Evolutionary conservation across 108 stramenopile species (phyloP).

Genomic region (Stephanodiscus minutulus): DNA sequence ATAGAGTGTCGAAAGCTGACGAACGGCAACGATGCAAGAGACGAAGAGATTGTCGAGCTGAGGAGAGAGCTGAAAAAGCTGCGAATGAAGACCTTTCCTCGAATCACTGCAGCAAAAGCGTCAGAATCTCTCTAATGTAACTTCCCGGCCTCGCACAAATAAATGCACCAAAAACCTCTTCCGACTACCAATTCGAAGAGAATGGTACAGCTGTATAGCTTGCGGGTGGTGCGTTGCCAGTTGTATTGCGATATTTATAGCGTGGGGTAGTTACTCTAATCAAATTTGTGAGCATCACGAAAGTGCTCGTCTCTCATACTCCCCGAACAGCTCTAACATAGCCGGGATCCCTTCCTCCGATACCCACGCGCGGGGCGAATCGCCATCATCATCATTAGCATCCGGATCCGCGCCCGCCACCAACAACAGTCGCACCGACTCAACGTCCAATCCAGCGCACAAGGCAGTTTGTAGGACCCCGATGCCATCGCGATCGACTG

Average conservation of each 20-base stretch:
- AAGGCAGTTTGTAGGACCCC: constrained; percentile 78
- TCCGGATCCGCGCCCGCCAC: constrained; percentile 78
- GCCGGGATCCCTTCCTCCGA: constrained; percentile 61
- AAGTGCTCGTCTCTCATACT: neutral
- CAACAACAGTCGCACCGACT: constrained; percentile 58
- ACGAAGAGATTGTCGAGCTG: constrained; percentile 2
- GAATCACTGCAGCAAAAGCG: neutral
- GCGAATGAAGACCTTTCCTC: constrained; percentile 6
- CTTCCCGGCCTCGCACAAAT: no score
- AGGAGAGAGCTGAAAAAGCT: constrained; percentile 3
- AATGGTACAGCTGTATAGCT: no score
- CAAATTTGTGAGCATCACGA: neutral
- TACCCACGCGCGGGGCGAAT: constrained; percentile 69
- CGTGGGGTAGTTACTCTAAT: no score
- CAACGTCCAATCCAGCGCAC: constrained; percentile 67
- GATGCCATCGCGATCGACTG: constrained; percentile 75
- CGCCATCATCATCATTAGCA: constrained; percentile 78
- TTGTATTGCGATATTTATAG: no score
- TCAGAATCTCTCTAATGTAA: neutral
- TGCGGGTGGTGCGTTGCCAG: no score
- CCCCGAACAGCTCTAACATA: constrained; percentile 50
- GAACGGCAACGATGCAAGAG: constrained; percentile 6
- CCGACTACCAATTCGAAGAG: no score
- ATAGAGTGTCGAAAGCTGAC: constrained; percentile 1
- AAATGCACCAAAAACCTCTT: no score